Conservation (phyloP, 345 rosid species). For the Reutealis trisperma region DNA sequence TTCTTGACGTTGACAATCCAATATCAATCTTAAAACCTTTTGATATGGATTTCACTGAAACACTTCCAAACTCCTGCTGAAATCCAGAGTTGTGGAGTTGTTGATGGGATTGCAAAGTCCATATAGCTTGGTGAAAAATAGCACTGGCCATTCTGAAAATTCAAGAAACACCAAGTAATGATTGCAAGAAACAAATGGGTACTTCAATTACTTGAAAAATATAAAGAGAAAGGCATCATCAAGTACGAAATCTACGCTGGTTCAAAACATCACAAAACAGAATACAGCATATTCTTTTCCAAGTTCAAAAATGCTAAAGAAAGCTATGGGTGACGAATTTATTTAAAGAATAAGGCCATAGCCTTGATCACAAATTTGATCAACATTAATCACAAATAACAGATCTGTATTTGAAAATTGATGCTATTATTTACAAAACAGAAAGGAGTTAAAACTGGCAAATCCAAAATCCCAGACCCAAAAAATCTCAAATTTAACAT, state of each 20-base stretch:
- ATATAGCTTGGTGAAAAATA: constrained; percentile 50
- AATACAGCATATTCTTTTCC: constrained; percentile 9
- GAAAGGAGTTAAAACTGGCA: constrained; percentile 2
- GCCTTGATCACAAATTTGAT: background rate
- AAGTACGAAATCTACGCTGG: background rate
- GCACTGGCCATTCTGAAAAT: constrained; percentile 68
- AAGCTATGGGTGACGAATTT: background rate
- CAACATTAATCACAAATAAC: background rate
- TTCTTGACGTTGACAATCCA: constrained; percentile 29
- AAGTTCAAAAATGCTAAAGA: background rate
- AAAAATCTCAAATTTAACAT: background rate
- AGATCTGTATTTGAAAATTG: constrained; percentile 9
- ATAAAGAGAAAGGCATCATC: background rate
- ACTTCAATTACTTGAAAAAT: background rate
- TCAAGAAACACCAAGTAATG: background rate
- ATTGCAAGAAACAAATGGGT: background rate
- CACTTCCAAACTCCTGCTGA: constrained; percentile 34
- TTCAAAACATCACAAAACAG: background rate
- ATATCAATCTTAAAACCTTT: constrained; percentile 37
- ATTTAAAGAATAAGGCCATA: background rate
- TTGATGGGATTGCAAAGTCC: constrained; percentile 38
- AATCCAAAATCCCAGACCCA: background rate
- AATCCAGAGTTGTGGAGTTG: constrained; percentile 36
- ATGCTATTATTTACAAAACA: background rate
- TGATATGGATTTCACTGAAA: constrained; percentile 32